A percentile compares a stretch with the other conserved stretches of the same genome.
Evolutionary conservation across 768 basidiomycete species (phyloP).

Genomic region (Suillus alpinus): DNA sequence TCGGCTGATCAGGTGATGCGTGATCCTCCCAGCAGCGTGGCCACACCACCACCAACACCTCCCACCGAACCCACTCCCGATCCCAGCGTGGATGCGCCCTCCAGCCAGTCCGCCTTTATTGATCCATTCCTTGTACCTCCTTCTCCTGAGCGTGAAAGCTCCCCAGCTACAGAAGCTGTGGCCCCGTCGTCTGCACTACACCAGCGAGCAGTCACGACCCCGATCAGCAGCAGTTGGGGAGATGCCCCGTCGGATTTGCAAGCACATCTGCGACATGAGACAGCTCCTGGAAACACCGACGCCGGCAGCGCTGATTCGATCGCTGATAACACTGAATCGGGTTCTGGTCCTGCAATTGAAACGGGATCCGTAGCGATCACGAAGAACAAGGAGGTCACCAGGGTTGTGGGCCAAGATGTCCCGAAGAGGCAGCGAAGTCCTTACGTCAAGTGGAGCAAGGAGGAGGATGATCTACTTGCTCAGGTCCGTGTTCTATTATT

Average conservation of each 20-base stretch:
- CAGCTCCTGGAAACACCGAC: neutral
- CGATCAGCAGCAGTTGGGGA: slow-evolving; percentile 9
- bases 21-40: neutral
- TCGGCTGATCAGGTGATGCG: neutral
- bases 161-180: neutral
- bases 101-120: neutral
- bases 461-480: slow-evolving; percentile 39
- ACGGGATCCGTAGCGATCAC: neutral
- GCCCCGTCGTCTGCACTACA: neutral
- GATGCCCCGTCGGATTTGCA: neutral
- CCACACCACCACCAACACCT: neutral
- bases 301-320: neutral
- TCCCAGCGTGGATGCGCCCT: neutral
- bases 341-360: neutral
- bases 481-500: slow-evolving; percentile 25
- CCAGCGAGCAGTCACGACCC: neutral
- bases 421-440: slow-evolving; percentile 36
- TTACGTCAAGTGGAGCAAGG: slow-evolving; percentile 42
- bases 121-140: neutral
- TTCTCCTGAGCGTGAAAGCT: neutral
- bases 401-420: slow-evolving; percentile 31
- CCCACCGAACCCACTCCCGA: neutral
- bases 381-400: slow-evolving; percentile 21
- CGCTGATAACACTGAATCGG: slow-evolving; percentile 3
- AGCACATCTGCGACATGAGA: slow-evolving; percentile 8